Conservation (phyloP, 2,329 filamentous ascomycete genomes). For the Macrophomina phaseolina region DNA sequence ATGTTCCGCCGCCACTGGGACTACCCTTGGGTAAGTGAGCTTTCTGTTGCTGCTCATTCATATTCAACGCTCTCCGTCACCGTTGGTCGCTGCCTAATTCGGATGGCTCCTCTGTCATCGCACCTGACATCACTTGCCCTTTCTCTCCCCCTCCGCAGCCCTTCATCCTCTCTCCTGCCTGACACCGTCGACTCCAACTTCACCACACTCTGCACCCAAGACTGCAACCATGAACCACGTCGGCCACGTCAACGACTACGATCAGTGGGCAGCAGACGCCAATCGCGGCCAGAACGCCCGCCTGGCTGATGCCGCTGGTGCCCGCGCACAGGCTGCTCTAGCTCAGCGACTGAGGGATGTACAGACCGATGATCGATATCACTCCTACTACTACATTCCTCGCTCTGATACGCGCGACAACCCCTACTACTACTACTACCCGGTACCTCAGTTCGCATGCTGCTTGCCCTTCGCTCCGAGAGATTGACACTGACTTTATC, state of each 20-base stretch:
- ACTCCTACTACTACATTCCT: slow-evolving; percentile 10
- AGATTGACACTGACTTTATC: not conserved
- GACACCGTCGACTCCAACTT: not conserved
- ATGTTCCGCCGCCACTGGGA: not conserved
- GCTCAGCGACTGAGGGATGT: not conserved
- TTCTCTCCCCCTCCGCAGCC: not conserved
- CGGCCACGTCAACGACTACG: slow-evolving; percentile 10
- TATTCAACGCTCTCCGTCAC: too few species aligned
- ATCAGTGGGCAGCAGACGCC: slow-evolving; percentile 5
- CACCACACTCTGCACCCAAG: not conserved
- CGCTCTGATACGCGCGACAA: not conserved
- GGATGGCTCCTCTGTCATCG: not conserved
- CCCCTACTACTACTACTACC: not conserved
- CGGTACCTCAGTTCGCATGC: not conserved
- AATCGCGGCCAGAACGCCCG: not conserved
- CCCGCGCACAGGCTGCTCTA: not conserved
- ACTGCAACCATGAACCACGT: slow-evolving; percentile 10
- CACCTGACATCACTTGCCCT: not conserved
- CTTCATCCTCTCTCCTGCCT: not conserved
- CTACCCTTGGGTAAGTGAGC: not conserved
- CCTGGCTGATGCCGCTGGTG: not conserved
- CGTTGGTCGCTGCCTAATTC: not conserved
- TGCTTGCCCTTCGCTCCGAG: too few species aligned
- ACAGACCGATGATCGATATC: not conserved
- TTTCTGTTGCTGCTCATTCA: not conserved